Conservation (phyloP, 805 yeast species). For the Cyberlindnera americana region DNA sequence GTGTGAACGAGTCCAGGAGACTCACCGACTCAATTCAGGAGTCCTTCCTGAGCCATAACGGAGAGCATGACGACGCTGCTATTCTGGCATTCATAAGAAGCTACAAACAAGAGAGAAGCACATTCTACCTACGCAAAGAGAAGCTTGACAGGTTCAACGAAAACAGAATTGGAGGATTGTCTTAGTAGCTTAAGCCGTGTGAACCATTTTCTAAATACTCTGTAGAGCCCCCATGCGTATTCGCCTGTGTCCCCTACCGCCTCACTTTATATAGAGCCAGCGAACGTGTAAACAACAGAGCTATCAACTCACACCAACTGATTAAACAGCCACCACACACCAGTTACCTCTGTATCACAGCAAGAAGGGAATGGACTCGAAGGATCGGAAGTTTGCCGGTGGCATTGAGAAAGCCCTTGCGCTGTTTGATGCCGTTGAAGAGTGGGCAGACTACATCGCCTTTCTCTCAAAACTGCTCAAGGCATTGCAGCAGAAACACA, state of each 20-base stretch:
- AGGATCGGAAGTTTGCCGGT: constrained; percentile 65
- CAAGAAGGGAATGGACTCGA: constrained; percentile 39
- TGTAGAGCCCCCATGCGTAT: background rate
- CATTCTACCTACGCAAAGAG: constrained; percentile 44
- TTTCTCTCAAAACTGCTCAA: constrained; percentile 77
- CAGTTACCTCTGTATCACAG: background rate
- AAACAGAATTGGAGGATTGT: constrained; percentile 24
- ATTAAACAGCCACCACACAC: background rate
- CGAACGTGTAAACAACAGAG: too few species aligned
- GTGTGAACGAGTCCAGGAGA: constrained; percentile 32
- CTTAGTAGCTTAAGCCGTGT: too few species aligned
- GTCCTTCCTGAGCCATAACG: constrained; percentile 29
- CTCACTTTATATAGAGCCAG: too few species aligned
- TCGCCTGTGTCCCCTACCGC: background rate
- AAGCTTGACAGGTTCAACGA: constrained; percentile 44
- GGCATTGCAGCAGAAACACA: constrained; percentile 51
- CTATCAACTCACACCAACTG: too few species aligned
- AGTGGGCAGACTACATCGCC: constrained; percentile 98
- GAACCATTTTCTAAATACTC: too few species aligned
- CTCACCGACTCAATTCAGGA: constrained; percentile 32
- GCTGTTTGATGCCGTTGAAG: constrained; percentile 77
- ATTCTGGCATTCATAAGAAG: constrained; percentile 35
- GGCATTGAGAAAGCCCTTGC: constrained; percentile 70
- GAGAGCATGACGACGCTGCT: constrained; percentile 29
- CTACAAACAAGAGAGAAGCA: constrained; percentile 39